Conservation (phyloP, 371 early-diverging fungal species). For the Rhizopus stolonifer region DNA sequence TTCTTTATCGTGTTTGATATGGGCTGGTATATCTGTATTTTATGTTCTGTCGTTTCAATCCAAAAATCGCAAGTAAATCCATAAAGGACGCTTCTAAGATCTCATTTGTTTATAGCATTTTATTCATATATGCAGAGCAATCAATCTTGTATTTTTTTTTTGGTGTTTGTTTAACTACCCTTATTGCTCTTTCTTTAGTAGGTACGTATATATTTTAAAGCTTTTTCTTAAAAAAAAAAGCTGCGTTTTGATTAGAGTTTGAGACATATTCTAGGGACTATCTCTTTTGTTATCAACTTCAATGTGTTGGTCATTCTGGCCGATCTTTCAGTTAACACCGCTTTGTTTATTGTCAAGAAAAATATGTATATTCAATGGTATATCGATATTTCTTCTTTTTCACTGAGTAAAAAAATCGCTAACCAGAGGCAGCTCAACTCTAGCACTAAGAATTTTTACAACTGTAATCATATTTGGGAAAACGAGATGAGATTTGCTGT, state of each 20-base stretch:
- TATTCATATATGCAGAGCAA: slow-evolving; percentile 39
- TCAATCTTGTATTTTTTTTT: slow-evolving; percentile 40
- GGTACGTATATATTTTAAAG: background rate
- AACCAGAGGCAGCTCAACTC: slow-evolving; percentile 5
- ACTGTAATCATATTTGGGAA: slow-evolving; percentile 43
- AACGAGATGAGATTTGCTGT: slow-evolving; percentile 46
- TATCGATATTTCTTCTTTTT: slow-evolving; percentile 16
- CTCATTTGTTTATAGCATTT: slow-evolving; percentile 29
- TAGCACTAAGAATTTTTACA: slow-evolving; percentile 34
- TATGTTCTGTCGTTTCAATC: slow-evolving; percentile 47
- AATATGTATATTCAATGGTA: slow-evolving; percentile 28
- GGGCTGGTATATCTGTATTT: slow-evolving; percentile 46
- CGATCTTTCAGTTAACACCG: slow-evolving; percentile 30
- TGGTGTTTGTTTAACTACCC: slow-evolving; percentile 26
- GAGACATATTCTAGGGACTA: slow-evolving; percentile 8
- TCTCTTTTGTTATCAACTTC: slow-evolving; percentile 17
- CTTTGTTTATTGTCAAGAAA: slow-evolving; percentile 33
- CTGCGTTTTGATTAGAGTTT: slow-evolving; percentile 3
- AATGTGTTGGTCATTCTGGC: slow-evolving; percentile 25
- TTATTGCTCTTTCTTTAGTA: slow-evolving; percentile 37
- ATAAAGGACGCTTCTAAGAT: background rate
- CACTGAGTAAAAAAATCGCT: slow-evolving; percentile 5
- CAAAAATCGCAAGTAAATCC: slow-evolving; percentile 40
- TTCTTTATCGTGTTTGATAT: slow-evolving; percentile 33
- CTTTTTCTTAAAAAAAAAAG: background rate